phyloP scores from a whole-genome alignment of 75 land plant species.

The Cupressus sempervirens region DNA sequence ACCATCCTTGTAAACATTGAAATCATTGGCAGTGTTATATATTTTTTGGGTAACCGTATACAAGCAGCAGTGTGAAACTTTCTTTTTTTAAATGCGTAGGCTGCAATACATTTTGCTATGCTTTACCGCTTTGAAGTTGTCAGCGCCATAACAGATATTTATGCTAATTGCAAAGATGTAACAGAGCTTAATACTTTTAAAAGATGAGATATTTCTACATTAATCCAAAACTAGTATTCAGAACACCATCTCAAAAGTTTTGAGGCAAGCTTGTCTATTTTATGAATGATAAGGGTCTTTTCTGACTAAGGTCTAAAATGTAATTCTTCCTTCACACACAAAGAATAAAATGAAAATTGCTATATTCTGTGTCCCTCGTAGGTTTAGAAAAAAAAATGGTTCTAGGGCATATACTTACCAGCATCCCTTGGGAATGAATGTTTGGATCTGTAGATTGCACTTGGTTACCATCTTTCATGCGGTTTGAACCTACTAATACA shows the following conservation, averaged over 20 bases:
- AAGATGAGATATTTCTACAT: background rate
- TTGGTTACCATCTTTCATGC: constrained; percentile 5
- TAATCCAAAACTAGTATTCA: background rate
- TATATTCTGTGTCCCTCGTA: background rate
- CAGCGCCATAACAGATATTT: background rate
- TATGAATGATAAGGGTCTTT: background rate
- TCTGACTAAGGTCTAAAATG: background rate
- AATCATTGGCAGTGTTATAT: background rate
- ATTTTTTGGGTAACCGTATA: too few species aligned
- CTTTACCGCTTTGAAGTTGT: background rate
- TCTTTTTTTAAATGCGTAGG: too few species aligned
- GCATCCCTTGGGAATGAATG: constrained; percentile 10
- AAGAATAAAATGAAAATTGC: background rate
- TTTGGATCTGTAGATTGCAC: constrained; percentile 6
- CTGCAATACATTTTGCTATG: background rate
- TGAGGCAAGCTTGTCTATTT: background rate
- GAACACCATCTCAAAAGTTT: background rate
- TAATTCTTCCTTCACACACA: background rate
- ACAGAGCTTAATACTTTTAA: background rate
- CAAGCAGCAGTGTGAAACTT: too few species aligned
- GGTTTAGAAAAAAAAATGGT: background rate
- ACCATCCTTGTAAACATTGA: background rate
- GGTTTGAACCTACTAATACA: background rate
- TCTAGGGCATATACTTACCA: constrained; percentile 1
- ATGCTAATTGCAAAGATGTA: background rate